Base-by-base conservation (phyloP, 495 filamentous ascomycete species). In the Podospora pseudoanserina region DNA sequence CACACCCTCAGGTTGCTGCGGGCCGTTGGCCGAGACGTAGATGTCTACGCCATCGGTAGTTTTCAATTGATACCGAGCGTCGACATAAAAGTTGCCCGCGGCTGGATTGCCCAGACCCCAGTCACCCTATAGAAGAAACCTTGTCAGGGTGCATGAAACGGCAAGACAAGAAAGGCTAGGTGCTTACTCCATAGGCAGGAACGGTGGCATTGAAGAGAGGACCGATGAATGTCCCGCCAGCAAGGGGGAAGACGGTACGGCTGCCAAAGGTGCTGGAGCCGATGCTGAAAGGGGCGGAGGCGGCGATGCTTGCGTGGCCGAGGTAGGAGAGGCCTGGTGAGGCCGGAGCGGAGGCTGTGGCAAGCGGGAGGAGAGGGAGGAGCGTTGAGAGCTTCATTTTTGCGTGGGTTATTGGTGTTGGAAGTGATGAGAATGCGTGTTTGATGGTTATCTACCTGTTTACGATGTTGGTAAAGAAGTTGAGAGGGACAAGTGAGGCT, bases 31-130 rank as follows among this genome's bases (percentile, higher is more conserved):
- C n/a, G 54, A 4, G 27, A 64, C 60, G 28, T 57, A 64, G 30
- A 70, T 70, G 55, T 70, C 30, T 26, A 64, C 68, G 19, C 68
- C 68, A 54, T 70, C 68, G 11, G 64, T 7, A 2, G 68, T 70
- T n/a, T 39, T 28, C 3, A 70, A 19, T 39, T 67, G 60, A 60
- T 64, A 70, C 5, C 65, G 44, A 13, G 65, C 55, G 26, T 70
- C 65, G 44, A 56, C 64, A 23, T 61, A 58, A 62, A 67, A 70
- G 32, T 9, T 44, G 32, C 34, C 32, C 1, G 16, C n/a, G 32
- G 16, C 26, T 1, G 63, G 67, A 55, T 70, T 60, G 13, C 44
- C 60, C 26, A 70, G 60, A 32, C 64, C 65, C 64, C 64, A 70
- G 53, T 70, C 68, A 49, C 58, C 68, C 39, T 32, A 7, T 5